These are phyloP conservation scores for Neurospora tetraspora DNA, from an alignment of 495 filamentous ascomycete species.

Conservation along the genomic window DNA sequence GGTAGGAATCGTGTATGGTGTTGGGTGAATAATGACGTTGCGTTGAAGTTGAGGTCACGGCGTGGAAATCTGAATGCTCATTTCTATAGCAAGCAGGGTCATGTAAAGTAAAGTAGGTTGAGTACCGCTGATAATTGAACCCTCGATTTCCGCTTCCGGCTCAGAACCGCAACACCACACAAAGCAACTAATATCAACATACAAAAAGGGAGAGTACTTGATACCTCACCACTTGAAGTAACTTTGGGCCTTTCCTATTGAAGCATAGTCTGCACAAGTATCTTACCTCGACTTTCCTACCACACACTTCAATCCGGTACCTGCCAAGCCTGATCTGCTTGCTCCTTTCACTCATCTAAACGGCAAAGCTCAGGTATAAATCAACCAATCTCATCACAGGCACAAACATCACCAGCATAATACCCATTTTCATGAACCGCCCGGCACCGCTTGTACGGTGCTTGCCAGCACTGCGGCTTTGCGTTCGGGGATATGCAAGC, in stretches of 20 bases:
- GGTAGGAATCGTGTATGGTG: not conserved
- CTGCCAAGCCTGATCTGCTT: not conserved
- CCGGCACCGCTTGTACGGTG: not conserved
- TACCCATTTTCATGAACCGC: not conserved
- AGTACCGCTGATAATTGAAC: not conserved
- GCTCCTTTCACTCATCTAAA: not conserved
- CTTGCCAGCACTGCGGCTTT: conserved; percentile 11
- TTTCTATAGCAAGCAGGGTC: not conserved
- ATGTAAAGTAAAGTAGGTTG: not conserved
- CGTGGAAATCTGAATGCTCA: not conserved
- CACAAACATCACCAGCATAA: not conserved
- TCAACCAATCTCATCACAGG: not conserved
- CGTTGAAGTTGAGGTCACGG: not conserved
- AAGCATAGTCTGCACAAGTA: not conserved
- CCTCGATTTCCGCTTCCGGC: not conserved
- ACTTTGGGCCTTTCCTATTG: not conserved
- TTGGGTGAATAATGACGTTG: not conserved
- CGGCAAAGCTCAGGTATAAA: not conserved
- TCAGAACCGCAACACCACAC: not conserved
- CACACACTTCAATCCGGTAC: not conserved
- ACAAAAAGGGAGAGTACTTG: not conserved
- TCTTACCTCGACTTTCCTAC: not conserved
- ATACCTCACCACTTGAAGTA: not conserved
- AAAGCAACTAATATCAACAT: not conserved
- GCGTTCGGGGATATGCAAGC: conserved; percentile 33